These are phyloP conservation scores for Aspergillus fumigatus DNA, from an alignment of 2,329 filamentous ascomycete genomes.

Conservation along the genomic window DNA sequence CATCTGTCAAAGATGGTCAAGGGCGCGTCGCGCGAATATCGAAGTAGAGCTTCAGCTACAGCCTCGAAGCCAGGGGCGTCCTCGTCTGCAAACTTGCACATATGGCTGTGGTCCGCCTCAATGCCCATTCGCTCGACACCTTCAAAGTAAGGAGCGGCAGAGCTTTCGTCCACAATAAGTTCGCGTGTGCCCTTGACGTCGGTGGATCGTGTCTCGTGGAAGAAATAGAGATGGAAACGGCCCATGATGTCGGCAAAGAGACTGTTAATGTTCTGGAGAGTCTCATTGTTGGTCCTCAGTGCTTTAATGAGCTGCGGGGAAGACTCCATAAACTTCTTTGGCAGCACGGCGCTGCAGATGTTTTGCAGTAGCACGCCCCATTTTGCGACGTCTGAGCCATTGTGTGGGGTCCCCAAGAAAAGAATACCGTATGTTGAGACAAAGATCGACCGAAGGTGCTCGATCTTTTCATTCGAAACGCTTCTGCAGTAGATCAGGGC, in stretches of 20 bases:
- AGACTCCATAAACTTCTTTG: conserved; percentile 62
- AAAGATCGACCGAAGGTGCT: conserved; percentile 64
- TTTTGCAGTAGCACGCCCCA: conserved; percentile 65
- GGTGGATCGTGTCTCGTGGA: conserved; percentile 68
- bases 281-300: conserved; percentile 70
- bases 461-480: conserved; percentile 54
- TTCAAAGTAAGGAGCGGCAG: conserved; percentile 64
- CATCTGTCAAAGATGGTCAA: conserved; percentile 54
- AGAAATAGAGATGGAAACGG: conserved; percentile 70
- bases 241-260: conserved; percentile 68
- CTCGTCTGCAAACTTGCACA: conserved; percentile 66
- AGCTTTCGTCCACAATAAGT: conserved; percentile 65
- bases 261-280: conserved; percentile 67
- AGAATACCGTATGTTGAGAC: conserved; percentile 72
- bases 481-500: conserved; percentile 65
- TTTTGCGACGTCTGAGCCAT: conserved; percentile 62
- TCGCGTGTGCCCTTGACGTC: conserved; percentile 60
- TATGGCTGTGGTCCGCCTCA: conserved; percentile 64
- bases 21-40: conserved; percentile 50
- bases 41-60: conserved; percentile 45
- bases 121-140: conserved; percentile 71
- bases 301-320: conserved; percentile 65
- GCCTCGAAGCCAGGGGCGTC: conserved; percentile 62
- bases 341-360: conserved; percentile 62
- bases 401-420: conserved; percentile 73